Percentiles rank a stretch among this genome's conserved stretches.
phyloP scores from a whole-genome alignment of 2,329 filamentous ascomycete genomes.

The Beauveria bassiana region DNA sequence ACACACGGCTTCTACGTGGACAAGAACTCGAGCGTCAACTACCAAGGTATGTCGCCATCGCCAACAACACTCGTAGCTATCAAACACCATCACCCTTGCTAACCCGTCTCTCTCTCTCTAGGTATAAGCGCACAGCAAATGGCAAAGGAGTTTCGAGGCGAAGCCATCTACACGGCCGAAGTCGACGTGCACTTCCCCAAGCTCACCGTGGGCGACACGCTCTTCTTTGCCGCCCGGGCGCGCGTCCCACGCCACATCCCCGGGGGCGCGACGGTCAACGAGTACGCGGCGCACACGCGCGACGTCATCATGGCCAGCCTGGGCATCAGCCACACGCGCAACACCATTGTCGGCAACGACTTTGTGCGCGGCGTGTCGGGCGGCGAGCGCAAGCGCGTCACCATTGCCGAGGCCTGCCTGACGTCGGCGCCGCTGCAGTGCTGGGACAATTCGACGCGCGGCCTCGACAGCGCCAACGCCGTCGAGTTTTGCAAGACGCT shows the following conservation, averaged over 20 bases:
- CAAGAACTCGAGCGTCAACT: constrained; percentile 43
- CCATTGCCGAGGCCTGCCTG: constrained; percentile 20
- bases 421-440: constrained; percentile 18
- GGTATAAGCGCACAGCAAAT: too few relatives aligned
- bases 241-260: constrained; percentile 41
- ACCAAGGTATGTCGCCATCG: too few relatives aligned
- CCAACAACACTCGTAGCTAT: too few relatives aligned
- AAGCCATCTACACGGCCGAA: constrained; percentile 47
- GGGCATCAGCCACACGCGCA: constrained; percentile 43
- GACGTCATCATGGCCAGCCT: constrained; percentile 47
- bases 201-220: constrained; percentile 51
- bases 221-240: constrained; percentile 32
- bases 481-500: constrained; percentile 34
- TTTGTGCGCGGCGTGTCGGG: constrained; percentile 44
- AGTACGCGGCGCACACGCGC: constrained; percentile 25
- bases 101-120: too few relatives aligned
- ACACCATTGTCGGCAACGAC: constrained; percentile 45
- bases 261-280: constrained; percentile 17
- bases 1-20: constrained; percentile 54
- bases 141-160: too few relatives aligned
- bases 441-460: constrained; percentile 42
- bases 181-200: constrained; percentile 55
- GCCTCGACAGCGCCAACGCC: constrained; percentile 45
- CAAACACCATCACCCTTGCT: too few relatives aligned
- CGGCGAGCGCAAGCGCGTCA: constrained; percentile 36